A percentile compares a stretch with the other conserved stretches of the same genome.
phyloP scores from a whole-genome alignment of 768 basidiomycete genomes.

The Rhizopogon roseolus region DNA sequence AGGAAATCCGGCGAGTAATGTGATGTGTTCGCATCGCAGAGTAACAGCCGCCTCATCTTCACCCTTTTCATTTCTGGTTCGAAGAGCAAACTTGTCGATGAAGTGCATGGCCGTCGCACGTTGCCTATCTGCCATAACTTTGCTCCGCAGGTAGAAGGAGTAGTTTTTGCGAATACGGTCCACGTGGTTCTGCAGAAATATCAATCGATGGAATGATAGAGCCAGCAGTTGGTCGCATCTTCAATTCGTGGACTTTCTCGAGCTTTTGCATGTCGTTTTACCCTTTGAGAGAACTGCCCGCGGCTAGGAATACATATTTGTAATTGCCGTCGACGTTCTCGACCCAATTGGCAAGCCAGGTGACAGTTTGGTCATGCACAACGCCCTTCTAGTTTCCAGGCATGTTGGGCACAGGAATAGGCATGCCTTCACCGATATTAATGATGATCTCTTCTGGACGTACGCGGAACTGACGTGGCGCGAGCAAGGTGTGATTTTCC shows the following conservation, averaged over 20 bases:
- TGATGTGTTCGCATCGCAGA: conserved; percentile 96
- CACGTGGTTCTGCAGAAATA: conserved; percentile 66
- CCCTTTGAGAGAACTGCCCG: conserved; percentile 96
- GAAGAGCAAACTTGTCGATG: conserved; percentile 93
- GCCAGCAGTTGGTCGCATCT: conserved; percentile 43
- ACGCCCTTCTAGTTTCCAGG: conserved; percentile 89
- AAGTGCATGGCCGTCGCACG: conserved; percentile 99
- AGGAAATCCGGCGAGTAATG: conserved; percentile 85
- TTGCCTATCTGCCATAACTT: conserved; percentile 92
- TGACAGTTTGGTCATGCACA: conserved; percentile 92
- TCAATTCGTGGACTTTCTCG: conserved; percentile 94
- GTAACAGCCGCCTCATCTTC: conserved; percentile 99
- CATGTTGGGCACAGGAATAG: conserved; percentile 83
- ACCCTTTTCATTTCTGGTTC: conserved; percentile 99
- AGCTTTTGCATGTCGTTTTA: conserved; percentile 98
- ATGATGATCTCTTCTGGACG: conserved; percentile 93
- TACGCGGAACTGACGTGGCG: conserved; percentile 63
- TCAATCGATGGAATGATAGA: conserved; percentile 4
- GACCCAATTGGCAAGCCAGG: conserved; percentile 98
- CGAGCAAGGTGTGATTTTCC: conserved; percentile 1
- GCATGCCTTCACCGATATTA: conserved; percentile 79
- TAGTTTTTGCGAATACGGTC: conserved; percentile 91
- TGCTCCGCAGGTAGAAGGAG: conserved; percentile 74
- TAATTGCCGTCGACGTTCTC: conserved; percentile 95
- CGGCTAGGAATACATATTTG: conserved; percentile 97